Evolutionary conservation across 2,329 filamentous ascomycete genomes (phyloP), one percentile per base, ranked within the genome.

Genomic region (Dactylellina sp.): DNA sequence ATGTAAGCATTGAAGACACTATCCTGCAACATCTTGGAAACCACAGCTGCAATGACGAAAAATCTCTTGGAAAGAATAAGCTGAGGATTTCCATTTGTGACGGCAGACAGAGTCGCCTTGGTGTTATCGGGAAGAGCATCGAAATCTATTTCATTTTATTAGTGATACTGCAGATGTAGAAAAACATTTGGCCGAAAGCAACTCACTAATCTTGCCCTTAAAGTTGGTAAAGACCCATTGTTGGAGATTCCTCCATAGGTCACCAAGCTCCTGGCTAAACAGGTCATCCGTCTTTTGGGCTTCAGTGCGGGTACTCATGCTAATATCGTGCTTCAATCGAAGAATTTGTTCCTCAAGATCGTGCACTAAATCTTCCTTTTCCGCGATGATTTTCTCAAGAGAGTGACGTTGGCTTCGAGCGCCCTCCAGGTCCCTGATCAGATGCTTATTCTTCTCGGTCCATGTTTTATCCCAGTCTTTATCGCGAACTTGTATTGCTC

Each of bases 401-500:
- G 62, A 68, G 50, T 75, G 71, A 6, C 71, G 61, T 32, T 75
- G 71, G 11, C 71, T 75, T 46, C 71, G 55, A 11, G 71, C 61
- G 1, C 57, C 57, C 40, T 75, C 71, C n/a, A 75, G 71, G 32
- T 75, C 71, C 47, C 52, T 59, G 50, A 75, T 75, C 24, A 75
- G 22, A 53, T 75, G 71, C 49, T 68, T 75, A 16, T 75, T 75
- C 55, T 75, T 75, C 49, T 75, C 71, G 12, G 61, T 68, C 71
- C 71, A 75, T 55, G 71, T 75, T 22, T 75, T 75, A 53, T 75
- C 71, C 71, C 71, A 75, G 42, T 75, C 71, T 49, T 75, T 75
- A 32, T 75, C 71, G 6, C 71, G 46, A 47, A 75, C 71, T 28
- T 53, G 52, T 14, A 75, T 75, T 9, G 61, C 62, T 37, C 71